Base-by-base conservation (phyloP, 2,329 filamentous ascomycete genomes). In the Apiospora sp. region DNA sequence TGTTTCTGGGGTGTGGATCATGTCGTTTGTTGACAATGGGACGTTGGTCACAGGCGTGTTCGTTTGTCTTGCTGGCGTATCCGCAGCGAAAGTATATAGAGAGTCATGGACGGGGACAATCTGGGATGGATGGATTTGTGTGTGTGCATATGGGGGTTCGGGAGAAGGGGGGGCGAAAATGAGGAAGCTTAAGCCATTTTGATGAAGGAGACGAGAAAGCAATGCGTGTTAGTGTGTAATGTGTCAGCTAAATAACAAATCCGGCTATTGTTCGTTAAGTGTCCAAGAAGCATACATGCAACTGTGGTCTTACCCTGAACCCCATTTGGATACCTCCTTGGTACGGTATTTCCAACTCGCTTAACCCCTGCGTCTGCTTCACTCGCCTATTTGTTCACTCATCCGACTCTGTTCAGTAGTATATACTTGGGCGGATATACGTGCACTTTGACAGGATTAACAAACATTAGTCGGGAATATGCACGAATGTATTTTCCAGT, bases 191-290 rank as follows among this genome's bases (percentile, higher is more conserved):
- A 22, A 22, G 54, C 54, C 27, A 10, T 30, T 30, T 30, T 54
- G 51, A 30, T 34, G 27, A 30, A 27, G 34, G 22, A 41, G 58
- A n/a, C 37, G 58, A 64, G 27, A 34, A 16, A 64, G 58, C 8
- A 34, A 58, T 34, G 58, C 37, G 34, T 64, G 58, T 61, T 64
- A 64, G 58, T 64, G 58, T 64, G 19, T 64, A 64, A 64, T 64
- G 58, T 64, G 58, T 64, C 58, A 41, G 58, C 19, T 64, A 64
- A 41, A 64, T 64, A 64, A 41, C 34, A 64, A 41, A 22, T 41
- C 30, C 30, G 30, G 54, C 8, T 19, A 37, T 61, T 37, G n/a
- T 64, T 41, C 19, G 34, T 64, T 34, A 5, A 4, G 41, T 19
- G 4, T 64, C 10, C 6, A 24, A 1, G 12, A 8, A 41, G 58